Percentiles rank a stretch among this genome's conserved stretches.
phyloP scores from a whole-genome alignment of 805 yeast genomes.

The Candida dendrica region DNA sequence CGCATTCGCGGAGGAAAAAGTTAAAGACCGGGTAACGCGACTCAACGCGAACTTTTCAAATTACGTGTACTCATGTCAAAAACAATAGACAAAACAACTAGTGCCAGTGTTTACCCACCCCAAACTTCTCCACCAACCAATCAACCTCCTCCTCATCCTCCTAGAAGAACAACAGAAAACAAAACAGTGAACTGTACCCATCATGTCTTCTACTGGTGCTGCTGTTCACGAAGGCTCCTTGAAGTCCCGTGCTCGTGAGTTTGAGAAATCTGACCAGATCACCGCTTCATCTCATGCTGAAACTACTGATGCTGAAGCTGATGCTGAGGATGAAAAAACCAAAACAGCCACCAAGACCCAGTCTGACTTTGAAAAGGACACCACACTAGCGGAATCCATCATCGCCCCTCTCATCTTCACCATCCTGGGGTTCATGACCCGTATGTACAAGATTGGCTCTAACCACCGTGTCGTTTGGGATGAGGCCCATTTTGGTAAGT shows the following conservation, averaged over 20 bases:
- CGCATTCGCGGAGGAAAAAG: no score
- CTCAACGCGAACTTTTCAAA: no score
- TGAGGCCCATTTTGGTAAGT: constrained; percentile 83
- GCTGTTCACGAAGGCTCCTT: constrained; percentile 7
- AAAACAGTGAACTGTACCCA: no score
- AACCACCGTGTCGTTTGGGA: constrained; percentile 80
- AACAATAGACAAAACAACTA: no score
- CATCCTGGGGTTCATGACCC: constrained; percentile 51
- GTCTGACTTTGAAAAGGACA: constrained; percentile 15
- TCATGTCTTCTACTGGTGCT: constrained; percentile 9
- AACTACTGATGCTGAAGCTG: background rate
- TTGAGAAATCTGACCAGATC: no score
- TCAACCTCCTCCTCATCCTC: no score
- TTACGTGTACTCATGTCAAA: no score
- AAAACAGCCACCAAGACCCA: constrained; percentile 6
- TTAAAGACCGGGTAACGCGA: background rate
- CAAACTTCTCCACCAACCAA: no score
- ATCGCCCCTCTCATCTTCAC: constrained; percentile 57
- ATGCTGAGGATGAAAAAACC: background rate
- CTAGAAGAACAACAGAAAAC: no score
- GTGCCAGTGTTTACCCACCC: no score
- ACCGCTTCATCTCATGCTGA: no score
- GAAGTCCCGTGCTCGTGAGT: constrained; percentile 15
- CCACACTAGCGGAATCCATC: constrained; percentile 19
- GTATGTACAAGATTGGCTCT: constrained; percentile 54